These are phyloP conservation scores for Boehmeria nivea DNA, from an alignment of 306 rosid species.

Conservation along the genomic window DNA sequence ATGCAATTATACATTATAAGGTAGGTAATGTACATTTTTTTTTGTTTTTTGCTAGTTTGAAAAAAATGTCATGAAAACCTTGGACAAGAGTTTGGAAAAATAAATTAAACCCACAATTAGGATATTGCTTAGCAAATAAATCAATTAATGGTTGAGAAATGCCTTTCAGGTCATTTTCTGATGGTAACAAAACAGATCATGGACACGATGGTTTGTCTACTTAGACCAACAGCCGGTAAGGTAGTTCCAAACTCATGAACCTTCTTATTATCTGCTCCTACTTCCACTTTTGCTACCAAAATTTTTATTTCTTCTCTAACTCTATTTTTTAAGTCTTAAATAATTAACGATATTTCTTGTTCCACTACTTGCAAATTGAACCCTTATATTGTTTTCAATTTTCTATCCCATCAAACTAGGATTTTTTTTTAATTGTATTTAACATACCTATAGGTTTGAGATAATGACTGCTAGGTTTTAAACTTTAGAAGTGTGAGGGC, in stretches of 20 bases:
- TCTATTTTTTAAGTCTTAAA: no score
- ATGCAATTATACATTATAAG: neutral
- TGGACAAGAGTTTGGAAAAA: neutral
- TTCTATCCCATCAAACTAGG: no score
- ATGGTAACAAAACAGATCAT: constrained; percentile 26
- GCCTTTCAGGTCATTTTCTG: constrained; percentile 52
- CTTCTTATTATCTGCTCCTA: neutral
- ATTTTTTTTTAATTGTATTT: no score
- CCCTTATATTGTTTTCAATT: no score
- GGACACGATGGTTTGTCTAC: constrained; percentile 42
- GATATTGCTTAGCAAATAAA: constrained; percentile 38
- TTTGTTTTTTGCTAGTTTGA: neutral
- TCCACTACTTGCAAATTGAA: no score
- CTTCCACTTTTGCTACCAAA: neutral
- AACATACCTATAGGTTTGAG: no score
- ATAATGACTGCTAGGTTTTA: no score
- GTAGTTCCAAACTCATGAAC: constrained; percentile 10
- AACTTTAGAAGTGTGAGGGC: no score
- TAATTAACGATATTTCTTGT: no score
- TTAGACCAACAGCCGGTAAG: constrained; percentile 48
- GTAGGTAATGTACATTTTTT: neutral
- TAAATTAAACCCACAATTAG: neutral
- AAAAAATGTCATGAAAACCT: neutral
- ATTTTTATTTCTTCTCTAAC: neutral
- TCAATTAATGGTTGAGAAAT: constrained; percentile 53